Percentiles rank a stretch among this genome's conserved stretches.
phyloP scores from a whole-genome alignment of 768 basidiomycete genomes.

The Amanita pseudoporphyria region DNA sequence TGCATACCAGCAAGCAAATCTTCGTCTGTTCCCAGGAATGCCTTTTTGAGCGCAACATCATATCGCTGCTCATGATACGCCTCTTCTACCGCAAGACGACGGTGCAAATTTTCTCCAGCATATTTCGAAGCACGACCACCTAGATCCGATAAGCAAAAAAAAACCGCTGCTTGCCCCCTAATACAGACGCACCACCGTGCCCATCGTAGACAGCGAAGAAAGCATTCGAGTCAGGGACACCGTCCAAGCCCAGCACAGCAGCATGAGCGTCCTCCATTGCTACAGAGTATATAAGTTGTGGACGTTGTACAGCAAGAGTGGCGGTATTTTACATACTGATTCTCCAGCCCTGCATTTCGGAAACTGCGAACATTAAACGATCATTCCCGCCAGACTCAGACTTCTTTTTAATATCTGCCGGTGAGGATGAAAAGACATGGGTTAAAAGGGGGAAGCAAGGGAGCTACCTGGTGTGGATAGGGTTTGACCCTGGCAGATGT shows the following conservation, averaged over 20 bases:
- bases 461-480: constrained; percentile 68
- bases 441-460: neutral
- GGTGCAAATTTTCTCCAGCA: constrained; percentile 78
- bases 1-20: constrained; percentile 76
- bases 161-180: constrained; percentile 3
- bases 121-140: constrained; percentile 80
- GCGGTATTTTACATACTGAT: constrained; percentile 60
- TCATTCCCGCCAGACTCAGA: constrained; percentile 65
- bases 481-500: constrained; percentile 63
- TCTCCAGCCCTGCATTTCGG: constrained; percentile 99
- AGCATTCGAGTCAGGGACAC: constrained; percentile 42
- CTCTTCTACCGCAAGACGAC: constrained; percentile 63
- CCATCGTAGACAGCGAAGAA: constrained; percentile 99
- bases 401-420: constrained; percentile 71
- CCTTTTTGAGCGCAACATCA: constrained; percentile 69
- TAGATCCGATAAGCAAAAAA: constrained; percentile 21
- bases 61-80: constrained; percentile 64
- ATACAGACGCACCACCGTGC: constrained; percentile 72
- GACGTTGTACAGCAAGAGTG: constrained; percentile 8
- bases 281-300: constrained; percentile 20
- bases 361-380: constrained; percentile 64
- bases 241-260: constrained; percentile 59
- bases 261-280: constrained; percentile 98
- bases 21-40: constrained; percentile 92
- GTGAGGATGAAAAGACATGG: constrained; percentile 11